A percentile compares a stretch with the other conserved stretches of the same genome.
phyloP scores from a whole-genome alignment of 257 asterid species.

The Thymus quinquecostatus region DNA sequence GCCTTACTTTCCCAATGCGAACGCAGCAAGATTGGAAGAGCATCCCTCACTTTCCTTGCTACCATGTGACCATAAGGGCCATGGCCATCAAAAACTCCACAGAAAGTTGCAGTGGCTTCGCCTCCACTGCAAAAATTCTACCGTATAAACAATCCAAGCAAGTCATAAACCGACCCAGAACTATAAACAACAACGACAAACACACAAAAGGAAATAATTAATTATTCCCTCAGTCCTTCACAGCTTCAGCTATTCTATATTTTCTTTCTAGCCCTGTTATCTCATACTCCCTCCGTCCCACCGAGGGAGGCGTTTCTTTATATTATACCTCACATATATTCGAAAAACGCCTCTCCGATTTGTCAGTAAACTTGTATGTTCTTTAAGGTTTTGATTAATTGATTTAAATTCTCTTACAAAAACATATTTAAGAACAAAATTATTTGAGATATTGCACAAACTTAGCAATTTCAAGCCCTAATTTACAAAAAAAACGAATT shows the following conservation, averaged over 20 bases:
- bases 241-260: background rate
- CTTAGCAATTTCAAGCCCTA: too few relatives aligned
- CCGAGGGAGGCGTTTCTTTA: too few relatives aligned
- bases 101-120: conserved; percentile 58
- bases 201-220: conserved; percentile 14
- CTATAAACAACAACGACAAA: conserved; percentile 20
- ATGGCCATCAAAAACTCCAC: conserved; percentile 98
- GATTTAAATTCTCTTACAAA: too few relatives aligned
- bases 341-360: too few relatives aligned
- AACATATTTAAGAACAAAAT: too few relatives aligned
- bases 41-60: conserved; percentile 88
- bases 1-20: conserved; percentile 67
- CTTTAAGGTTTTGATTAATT: too few relatives aligned
- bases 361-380: too few relatives aligned
- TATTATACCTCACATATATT: too few relatives aligned
- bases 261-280: too few relatives aligned
- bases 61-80: conserved; percentile 99
- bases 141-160: conserved; percentile 63
- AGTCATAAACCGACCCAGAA: conserved; percentile 70
- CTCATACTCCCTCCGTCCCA: too few relatives aligned
- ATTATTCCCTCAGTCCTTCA: conserved; percentile 39
- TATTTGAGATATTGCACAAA: too few relatives aligned
- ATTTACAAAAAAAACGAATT: background rate
- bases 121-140: conserved; percentile 74
- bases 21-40: conserved; percentile 70